Conservation (phyloP, 768 basidiomycete species). For the Lentinula sp. region DNA sequence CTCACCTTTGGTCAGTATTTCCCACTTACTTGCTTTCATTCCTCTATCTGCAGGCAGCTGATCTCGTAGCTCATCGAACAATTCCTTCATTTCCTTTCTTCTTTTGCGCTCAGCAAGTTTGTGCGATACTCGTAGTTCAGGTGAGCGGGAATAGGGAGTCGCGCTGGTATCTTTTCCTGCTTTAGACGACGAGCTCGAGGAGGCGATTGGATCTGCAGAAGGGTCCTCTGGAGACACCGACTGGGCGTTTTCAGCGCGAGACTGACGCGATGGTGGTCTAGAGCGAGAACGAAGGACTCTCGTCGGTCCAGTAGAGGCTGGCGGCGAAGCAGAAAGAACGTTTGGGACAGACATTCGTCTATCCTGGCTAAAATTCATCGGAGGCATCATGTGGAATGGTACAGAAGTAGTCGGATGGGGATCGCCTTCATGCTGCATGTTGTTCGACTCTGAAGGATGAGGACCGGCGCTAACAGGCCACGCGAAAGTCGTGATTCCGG, state of each 20-base stretch:
- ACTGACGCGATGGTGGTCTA: slow-evolving; percentile 64
- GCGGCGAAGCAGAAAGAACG: slow-evolving; percentile 39
- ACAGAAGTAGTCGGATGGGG: slow-evolving; percentile 20
- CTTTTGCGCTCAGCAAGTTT: slow-evolving; percentile 96
- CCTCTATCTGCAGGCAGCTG: slow-evolving; percentile 87
- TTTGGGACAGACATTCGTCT: slow-evolving; percentile 76
- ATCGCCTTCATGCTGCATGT: slow-evolving; percentile 47
- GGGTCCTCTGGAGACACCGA: slow-evolving; percentile 40
- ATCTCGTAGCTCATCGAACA: slow-evolving; percentile 95
- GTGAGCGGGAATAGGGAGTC: slow-evolving; percentile 92
- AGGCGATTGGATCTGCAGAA: slow-evolving; percentile 27
- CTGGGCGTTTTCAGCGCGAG: slow-evolving; percentile 32
- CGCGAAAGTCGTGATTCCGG: slow-evolving; percentile 59
- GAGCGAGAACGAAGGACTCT: slow-evolving; percentile 61
- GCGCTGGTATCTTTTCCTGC: slow-evolving; percentile 39
- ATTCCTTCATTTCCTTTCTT: slow-evolving; percentile 98
- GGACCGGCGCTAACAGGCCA: slow-evolving; percentile 48
- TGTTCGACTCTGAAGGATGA: slow-evolving; percentile 23
- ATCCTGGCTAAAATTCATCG: slow-evolving; percentile 54
- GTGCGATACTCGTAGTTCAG: slow-evolving; percentile 91
- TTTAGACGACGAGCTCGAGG: slow-evolving; percentile 29
- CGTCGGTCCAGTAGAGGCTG: slow-evolving; percentile 36
- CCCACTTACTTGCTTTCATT: slow-evolving; percentile 99
- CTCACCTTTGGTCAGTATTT: slow-evolving; percentile 93
- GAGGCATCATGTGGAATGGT: slow-evolving; percentile 48